phyloP scores from a whole-genome alignment of 192 early-diverging fungal species.

The Coemansia sp. region DNA sequence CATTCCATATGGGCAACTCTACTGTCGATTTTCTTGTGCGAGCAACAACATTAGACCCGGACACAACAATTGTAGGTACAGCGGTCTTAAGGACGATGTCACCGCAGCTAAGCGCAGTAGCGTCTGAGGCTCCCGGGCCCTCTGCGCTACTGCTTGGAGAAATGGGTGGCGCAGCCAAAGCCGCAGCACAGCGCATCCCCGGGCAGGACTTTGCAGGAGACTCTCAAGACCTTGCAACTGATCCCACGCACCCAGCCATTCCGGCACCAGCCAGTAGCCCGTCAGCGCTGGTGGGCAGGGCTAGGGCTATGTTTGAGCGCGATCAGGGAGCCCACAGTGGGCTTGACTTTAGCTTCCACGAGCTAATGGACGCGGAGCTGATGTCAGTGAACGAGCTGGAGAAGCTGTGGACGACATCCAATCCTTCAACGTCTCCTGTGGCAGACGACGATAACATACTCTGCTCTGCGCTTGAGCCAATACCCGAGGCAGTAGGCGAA shows the following conservation, averaged over 20 bases:
- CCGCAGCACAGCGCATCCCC: slow-evolving; percentile 5
- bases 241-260: not conserved
- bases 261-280: slow-evolving; percentile 1
- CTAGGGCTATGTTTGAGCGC: not conserved
- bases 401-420: slow-evolving; percentile 54
- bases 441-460: slow-evolving; percentile 2
- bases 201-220: not conserved
- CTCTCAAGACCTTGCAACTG: not conserved
- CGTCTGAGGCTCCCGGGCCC: not conserved
- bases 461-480: slow-evolving; percentile 18
- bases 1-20: slow-evolving; percentile 26
- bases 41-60: slow-evolving; percentile 2
- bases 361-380: slow-evolving; percentile 62
- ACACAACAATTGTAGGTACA: not conserved
- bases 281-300: not conserved
- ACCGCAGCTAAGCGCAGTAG: not conserved
- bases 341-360: slow-evolving; percentile 55
- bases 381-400: slow-evolving; percentile 66
- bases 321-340: not conserved
- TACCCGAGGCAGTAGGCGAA: slow-evolving; percentile 26
- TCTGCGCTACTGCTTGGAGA: not conserved
- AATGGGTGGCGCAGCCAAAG: not conserved
- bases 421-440: slow-evolving; percentile 12
- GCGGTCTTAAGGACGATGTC: not conserved
- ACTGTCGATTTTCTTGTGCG: slow-evolving; percentile 27